phyloP scores from a whole-genome alignment of 768 basidiomycete species.

The Calocybe gangraenosa region DNA sequence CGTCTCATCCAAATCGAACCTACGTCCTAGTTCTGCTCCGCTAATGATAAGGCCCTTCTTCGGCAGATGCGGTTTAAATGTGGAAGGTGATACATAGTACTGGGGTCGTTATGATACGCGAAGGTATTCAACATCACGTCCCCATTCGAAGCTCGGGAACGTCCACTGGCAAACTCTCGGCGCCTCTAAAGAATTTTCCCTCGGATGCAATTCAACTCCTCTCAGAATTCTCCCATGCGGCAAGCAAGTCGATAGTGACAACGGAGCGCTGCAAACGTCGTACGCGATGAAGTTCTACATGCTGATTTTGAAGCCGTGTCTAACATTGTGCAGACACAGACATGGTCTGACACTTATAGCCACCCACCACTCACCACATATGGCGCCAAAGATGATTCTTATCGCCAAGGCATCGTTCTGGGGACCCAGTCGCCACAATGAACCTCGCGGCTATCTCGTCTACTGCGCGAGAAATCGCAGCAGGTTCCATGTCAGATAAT shows the following conservation, averaged over 20 bases:
- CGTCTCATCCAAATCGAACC: slow-evolving; percentile 18
- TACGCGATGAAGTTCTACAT: slow-evolving; percentile 10
- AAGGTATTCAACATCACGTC: too few species aligned
- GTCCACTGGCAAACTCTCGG: slow-evolving; percentile 8
- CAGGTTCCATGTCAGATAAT: too few species aligned
- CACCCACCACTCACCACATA: background rate
- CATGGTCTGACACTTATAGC: background rate
- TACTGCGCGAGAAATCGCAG: background rate
- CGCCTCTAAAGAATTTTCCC: background rate
- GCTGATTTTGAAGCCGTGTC: slow-evolving; percentile 8
- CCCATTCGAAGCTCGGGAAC: too few species aligned
- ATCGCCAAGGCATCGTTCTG: slow-evolving; percentile 15
- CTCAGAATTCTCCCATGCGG: background rate
- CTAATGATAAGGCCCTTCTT: slow-evolving; percentile 5
- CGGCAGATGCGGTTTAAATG: slow-evolving; percentile 32
- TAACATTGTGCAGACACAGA: background rate
- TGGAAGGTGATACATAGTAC: slow-evolving; percentile 37
- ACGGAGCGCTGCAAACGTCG: background rate
- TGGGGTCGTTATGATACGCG: slow-evolving; percentile 25
- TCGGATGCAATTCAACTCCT: background rate
- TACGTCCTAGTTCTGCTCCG: too few species aligned
- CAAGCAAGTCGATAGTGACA: background rate
- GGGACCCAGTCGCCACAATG: slow-evolving; percentile 12
- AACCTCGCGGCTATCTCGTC: background rate
- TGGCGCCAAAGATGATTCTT: slow-evolving; percentile 11